Conservation (phyloP, 228 moss, liverwort and hornwort genomes). For the Sphagnum fallax region DNA sequence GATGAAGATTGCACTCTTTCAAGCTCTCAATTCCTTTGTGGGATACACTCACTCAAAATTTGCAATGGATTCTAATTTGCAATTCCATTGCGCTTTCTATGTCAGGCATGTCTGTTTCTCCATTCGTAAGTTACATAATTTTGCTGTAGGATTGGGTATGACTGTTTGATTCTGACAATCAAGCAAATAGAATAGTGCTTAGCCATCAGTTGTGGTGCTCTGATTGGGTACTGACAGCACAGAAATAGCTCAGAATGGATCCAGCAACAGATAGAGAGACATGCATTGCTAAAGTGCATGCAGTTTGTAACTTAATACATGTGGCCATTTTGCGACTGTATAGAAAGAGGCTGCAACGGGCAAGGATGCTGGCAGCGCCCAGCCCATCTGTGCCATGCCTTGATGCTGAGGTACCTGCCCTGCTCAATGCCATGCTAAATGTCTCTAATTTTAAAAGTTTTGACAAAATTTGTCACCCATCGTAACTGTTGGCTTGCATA, state of each 20-base stretch:
- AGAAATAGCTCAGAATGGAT: neutral
- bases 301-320: neutral
- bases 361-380: slow-evolving; percentile 83
- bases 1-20: too few relatives aligned
- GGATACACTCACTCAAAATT: too few relatives aligned
- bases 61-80: too few relatives aligned
- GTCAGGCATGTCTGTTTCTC: slow-evolving; percentile 42
- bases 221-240: neutral
- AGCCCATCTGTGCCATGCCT: slow-evolving; percentile 81
- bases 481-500: neutral
- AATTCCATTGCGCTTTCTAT: slow-evolving; percentile 56
- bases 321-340: slow-evolving; percentile 14
- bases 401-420: slow-evolving; percentile 48
- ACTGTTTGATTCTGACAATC: too few relatives aligned
- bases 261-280: neutral
- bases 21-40: too few relatives aligned
- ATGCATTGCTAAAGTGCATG: neutral
- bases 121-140: too few relatives aligned
- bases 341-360: slow-evolving; percentile 83
- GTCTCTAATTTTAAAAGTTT: too few relatives aligned
- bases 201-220: too few relatives aligned
- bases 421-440: neutral
- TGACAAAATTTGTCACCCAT: too few relatives aligned
- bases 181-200: too few relatives aligned
- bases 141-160: too few relatives aligned